phyloP scores from a whole-genome alignment of 164 flowering plant genomes.

The Magnolia officinalis region DNA sequence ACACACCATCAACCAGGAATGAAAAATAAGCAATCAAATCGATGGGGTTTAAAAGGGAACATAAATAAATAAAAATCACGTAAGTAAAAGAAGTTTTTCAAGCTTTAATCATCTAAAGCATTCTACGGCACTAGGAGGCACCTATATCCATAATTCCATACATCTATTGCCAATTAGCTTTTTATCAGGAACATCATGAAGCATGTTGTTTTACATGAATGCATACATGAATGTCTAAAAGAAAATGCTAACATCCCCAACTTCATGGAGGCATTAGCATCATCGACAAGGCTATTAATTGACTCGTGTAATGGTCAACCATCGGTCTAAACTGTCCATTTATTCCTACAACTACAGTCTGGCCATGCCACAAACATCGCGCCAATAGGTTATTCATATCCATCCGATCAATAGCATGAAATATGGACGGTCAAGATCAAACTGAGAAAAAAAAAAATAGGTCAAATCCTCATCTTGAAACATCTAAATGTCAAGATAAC shows the following conservation, averaged over 20 bases:
- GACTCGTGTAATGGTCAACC: background rate
- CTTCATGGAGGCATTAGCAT: background rate
- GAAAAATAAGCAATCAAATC: background rate
- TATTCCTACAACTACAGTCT: background rate
- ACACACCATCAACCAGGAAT: slow-evolving; percentile 4
- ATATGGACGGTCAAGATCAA: no score
- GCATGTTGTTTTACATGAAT: background rate
- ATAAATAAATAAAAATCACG: background rate
- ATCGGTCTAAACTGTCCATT: background rate
- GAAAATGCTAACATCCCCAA: no score
- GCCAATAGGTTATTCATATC: no score
- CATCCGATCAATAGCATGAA: no score
- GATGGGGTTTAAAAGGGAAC: background rate
- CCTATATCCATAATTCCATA: background rate
- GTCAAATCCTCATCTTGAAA: background rate
- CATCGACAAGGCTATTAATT: background rate
- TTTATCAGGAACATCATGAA: background rate
- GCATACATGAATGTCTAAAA: background rate
- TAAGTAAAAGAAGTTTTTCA: background rate
- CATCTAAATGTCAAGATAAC: no score
- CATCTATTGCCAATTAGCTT: background rate
- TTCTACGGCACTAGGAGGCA: background rate
- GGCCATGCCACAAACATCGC: background rate
- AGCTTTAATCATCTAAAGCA: background rate
- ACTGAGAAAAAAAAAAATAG: background rate